Percentiles rank a stretch among this genome's conserved stretches.
phyloP scores from a whole-genome alignment of 768 basidiomycete species.

The Boletus rubescentipes region DNA sequence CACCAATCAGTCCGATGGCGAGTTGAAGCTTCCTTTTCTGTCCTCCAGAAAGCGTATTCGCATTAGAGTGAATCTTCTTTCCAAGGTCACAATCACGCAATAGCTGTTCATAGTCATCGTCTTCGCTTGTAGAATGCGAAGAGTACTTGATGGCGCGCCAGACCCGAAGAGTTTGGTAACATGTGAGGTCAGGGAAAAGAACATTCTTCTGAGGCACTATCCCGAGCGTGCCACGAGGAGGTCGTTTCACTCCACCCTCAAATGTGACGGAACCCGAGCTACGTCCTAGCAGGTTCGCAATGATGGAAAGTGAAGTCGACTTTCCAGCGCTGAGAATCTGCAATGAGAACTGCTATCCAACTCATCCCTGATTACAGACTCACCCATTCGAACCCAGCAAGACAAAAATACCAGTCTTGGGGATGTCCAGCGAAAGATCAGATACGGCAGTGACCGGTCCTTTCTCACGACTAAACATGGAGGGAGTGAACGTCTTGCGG shows the following conservation, averaged over 20 bases:
- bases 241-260: conserved; percentile 51
- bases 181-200: conserved; percentile 72
- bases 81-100: conserved; percentile 71
- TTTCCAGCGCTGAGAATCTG: conserved; percentile 61
- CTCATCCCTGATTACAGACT: neutral
- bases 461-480: conserved; percentile 47
- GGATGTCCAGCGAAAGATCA: conserved; percentile 67
- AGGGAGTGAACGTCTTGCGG: conserved; percentile 55
- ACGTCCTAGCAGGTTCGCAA: conserved; percentile 60
- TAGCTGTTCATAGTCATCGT: conserved; percentile 64
- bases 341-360: neutral
- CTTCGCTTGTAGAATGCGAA: conserved; percentile 34
- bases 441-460: conserved; percentile 57
- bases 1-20: conserved; percentile 77
- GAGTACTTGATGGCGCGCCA: conserved; percentile 74
- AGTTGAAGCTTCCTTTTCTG: conserved; percentile 83
- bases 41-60: conserved; percentile 69
- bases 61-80: conserved; percentile 66
- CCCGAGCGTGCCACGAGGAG: conserved; percentile 65
- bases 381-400: conserved; percentile 72
- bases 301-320: conserved; percentile 66
- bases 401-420: conserved; percentile 74
- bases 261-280: conserved; percentile 57
- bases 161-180: conserved; percentile 67
- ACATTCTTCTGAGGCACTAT: conserved; percentile 86